These are phyloP conservation scores for Polygonum maritimum DNA, from an alignment of 148 eudicot species.

Conservation along the genomic window DNA sequence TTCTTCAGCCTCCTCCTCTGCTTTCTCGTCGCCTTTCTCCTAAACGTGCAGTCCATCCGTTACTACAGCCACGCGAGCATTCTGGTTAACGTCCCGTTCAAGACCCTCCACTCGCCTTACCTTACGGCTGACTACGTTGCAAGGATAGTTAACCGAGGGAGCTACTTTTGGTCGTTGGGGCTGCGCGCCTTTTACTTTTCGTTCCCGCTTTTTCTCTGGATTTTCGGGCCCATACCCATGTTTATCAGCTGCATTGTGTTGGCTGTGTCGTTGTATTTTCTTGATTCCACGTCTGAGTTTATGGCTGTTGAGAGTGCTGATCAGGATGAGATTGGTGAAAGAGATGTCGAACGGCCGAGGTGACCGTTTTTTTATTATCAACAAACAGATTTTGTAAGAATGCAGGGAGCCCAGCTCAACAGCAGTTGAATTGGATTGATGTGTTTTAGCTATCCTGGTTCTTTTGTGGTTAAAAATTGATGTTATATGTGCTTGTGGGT, in stretches of 20 bases:
- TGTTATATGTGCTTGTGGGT: not conserved
- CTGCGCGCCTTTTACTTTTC: conserved; percentile 78
- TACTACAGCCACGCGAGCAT: conserved; percentile 90
- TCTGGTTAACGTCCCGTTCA: conserved; percentile 68
- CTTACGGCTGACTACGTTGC: conserved; percentile 49
- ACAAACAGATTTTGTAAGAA: not conserved
- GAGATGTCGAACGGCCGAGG: not conserved
- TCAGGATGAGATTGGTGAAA: not conserved
- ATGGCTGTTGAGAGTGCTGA: conserved; percentile 9
- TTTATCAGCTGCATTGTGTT: conserved; percentile 42
- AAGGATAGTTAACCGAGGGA: conserved; percentile 54
- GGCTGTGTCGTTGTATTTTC: conserved; percentile 57
- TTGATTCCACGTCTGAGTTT: conserved; percentile 46
- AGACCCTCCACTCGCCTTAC: conserved; percentile 31
- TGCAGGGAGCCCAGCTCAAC: not conserved
- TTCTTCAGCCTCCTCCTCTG: conserved; percentile 74
- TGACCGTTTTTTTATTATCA: not conserved
- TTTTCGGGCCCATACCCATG: conserved; percentile 91
- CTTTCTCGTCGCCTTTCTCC: conserved; percentile 60
- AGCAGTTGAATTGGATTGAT: not conserved
- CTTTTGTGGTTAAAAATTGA: too few species aligned
- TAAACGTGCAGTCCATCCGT: conserved; percentile 68
- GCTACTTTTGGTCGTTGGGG: conserved; percentile 89
- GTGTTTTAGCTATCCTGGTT: not conserved
- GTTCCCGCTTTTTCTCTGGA: conserved; percentile 74